phyloP scores from a whole-genome alignment of 78 protist genomes.

The Mastigamoeba balamuthi region DNA sequence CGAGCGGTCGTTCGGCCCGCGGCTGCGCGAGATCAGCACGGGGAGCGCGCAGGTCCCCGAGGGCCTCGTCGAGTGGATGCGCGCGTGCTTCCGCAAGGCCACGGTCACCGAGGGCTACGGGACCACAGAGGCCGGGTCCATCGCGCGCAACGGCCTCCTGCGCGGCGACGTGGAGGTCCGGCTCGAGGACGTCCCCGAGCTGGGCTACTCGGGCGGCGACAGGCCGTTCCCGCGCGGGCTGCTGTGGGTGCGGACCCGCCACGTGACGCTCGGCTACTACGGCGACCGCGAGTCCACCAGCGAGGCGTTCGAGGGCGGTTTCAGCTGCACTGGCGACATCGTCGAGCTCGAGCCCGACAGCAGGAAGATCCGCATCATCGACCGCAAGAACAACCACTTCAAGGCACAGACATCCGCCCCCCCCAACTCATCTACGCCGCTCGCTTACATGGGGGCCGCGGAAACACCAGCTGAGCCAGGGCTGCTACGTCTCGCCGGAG shows the following conservation, averaged over 20 bases:
- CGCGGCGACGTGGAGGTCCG: not conserved
- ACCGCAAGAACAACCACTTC: not conserved
- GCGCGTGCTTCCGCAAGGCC: not conserved
- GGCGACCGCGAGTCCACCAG: not conserved
- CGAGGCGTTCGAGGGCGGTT: not conserved
- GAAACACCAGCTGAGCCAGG: conserved; percentile 88
- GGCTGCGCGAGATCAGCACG: not conserved
- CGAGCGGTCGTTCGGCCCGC: not conserved
- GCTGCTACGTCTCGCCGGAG: conserved; percentile 92
- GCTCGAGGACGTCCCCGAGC: not conserved
- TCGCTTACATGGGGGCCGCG: no score
- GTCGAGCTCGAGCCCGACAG: not conserved
- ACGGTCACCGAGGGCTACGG: not conserved
- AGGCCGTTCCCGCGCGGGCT: not conserved
- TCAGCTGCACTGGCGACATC: not conserved
- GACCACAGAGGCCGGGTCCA: not conserved
- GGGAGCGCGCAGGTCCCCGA: not conserved
- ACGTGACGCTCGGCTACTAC: not conserved
- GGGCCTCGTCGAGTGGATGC: not conserved
- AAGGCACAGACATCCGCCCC: no score
- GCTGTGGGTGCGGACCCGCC: not conserved
- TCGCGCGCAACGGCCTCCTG: not conserved
- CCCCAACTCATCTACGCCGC: no score
- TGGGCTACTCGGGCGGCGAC: not conserved
- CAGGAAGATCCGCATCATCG: not conserved